phyloP scores from a whole-genome alignment of 768 basidiomycete species.

The Pisolithus sp. region DNA sequence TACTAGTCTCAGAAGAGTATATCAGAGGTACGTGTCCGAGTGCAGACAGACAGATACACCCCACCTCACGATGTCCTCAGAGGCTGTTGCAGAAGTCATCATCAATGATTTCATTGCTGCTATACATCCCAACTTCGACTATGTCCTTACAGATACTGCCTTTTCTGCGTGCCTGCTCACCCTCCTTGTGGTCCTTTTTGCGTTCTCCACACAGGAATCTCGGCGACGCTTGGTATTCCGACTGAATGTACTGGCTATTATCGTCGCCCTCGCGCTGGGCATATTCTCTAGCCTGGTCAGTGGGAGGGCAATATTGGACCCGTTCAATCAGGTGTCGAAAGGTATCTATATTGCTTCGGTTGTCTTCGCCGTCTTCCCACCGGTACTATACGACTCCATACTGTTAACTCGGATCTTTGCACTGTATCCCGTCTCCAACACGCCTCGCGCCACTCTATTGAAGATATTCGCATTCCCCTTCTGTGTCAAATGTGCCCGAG shows the following conservation, averaged over 20 bases:
- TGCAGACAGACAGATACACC: no score
- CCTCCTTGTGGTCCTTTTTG: conserved; percentile 26
- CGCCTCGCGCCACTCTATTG: conserved; percentile 9
- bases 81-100: background rate
- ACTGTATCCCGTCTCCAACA: conserved; percentile 25
- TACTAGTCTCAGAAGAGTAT: background rate
- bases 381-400: conserved; percentile 32
- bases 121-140: conserved; percentile 13
- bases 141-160: conserved; percentile 22
- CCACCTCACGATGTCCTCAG: background rate
- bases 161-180: conserved; percentile 28
- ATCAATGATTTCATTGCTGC: conserved; percentile 10
- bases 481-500: conserved; percentile 26
- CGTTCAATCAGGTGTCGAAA: conserved; percentile 11
- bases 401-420: conserved; percentile 31
- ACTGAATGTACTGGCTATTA: conserved; percentile 24
- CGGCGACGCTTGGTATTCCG: conserved; percentile 28
- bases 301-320: conserved; percentile 9
- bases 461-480: conserved; percentile 25
- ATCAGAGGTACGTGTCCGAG: background rate
- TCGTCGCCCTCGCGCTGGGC: conserved; percentile 21
- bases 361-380: conserved; percentile 22
- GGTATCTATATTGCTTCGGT: conserved; percentile 17
- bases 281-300: conserved; percentile 12
- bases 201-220: conserved; percentile 24